phyloP scores from a whole-genome alignment of 2,329 filamentous ascomycete genomes.

The Huntiella bhutanensis region DNA sequence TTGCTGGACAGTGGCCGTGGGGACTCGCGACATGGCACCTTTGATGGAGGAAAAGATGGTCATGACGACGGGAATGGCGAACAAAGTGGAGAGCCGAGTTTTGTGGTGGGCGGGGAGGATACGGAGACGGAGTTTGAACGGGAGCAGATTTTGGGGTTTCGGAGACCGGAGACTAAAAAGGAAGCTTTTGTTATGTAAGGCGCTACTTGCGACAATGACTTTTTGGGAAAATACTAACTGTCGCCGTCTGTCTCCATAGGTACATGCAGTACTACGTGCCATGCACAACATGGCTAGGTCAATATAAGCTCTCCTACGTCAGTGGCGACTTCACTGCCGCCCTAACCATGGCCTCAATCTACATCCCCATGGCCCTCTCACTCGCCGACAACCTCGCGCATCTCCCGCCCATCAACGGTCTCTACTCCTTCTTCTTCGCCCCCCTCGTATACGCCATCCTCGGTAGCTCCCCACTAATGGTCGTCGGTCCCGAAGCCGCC shows the following conservation, averaged over 20 bases:
- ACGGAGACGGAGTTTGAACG: too few species aligned
- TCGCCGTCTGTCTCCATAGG: constrained; percentile 24
- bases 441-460: constrained; percentile 80
- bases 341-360: constrained; percentile 94
- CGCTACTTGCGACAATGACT: background rate
- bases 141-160: too few species aligned
- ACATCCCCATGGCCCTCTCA: constrained; percentile 91
- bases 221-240: background rate
- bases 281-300: constrained; percentile 71
- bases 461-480: constrained; percentile 80
- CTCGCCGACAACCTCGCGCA: constrained; percentile 84
- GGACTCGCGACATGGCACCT: too few species aligned
- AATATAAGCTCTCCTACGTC: constrained; percentile 68
- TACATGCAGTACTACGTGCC: constrained; percentile 90
- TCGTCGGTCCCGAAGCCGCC: constrained; percentile 86
- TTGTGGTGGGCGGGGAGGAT: too few species aligned
- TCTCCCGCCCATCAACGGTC: constrained; percentile 77
- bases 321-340: constrained; percentile 76
- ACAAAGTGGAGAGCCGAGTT: too few species aligned
- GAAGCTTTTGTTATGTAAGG: constrained; percentile 7
- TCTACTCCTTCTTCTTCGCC: constrained; percentile 88
- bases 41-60: too few species aligned
- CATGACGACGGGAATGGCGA: too few species aligned
- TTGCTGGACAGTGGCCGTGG: too few species aligned
- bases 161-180: background rate